phyloP scores from a whole-genome alignment of 768 basidiomycete species.

The Neoboletus brunneissimus region DNA sequence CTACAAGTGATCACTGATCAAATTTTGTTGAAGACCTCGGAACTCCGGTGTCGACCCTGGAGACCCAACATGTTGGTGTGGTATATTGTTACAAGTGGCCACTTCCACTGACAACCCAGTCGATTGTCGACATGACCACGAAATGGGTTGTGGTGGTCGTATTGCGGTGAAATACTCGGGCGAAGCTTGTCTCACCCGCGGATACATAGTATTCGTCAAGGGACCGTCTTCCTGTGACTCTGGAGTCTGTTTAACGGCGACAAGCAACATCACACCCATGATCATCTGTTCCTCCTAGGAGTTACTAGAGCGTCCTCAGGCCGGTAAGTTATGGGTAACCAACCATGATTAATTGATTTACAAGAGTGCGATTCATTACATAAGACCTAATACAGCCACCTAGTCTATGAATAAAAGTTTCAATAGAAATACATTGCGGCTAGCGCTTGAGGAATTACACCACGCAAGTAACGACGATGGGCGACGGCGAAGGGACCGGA shows the following conservation, averaged over 20 bases:
- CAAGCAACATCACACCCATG: not conserved
- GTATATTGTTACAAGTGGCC: not conserved
- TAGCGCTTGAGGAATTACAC: not conserved
- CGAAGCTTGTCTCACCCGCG: not conserved
- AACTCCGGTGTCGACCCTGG: not conserved
- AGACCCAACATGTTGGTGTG: not conserved
- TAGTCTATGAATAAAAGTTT: not conserved
- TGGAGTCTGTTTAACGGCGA: not conserved
- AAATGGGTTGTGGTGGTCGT: not conserved
- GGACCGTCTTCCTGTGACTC: not conserved
- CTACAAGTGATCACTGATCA: not conserved
- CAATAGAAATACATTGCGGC: not conserved
- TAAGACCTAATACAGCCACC: slow-evolving; percentile 2
- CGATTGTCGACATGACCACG: not conserved
- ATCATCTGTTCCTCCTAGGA: not conserved
- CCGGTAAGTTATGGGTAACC: not conserved
- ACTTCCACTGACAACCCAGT: not conserved
- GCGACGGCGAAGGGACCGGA: not conserved
- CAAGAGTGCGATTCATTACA: not conserved
- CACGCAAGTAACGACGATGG: not conserved
- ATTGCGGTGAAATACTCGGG: not conserved
- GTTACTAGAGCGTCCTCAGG: not conserved
- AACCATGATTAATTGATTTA: not conserved
- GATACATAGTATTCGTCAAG: not conserved
- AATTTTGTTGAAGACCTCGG: not conserved